Percentiles rank a stretch among this genome's conserved stretches.
phyloP scores from a whole-genome alignment of 129 eudicot genomes.

The Flaveria linearis region DNA sequence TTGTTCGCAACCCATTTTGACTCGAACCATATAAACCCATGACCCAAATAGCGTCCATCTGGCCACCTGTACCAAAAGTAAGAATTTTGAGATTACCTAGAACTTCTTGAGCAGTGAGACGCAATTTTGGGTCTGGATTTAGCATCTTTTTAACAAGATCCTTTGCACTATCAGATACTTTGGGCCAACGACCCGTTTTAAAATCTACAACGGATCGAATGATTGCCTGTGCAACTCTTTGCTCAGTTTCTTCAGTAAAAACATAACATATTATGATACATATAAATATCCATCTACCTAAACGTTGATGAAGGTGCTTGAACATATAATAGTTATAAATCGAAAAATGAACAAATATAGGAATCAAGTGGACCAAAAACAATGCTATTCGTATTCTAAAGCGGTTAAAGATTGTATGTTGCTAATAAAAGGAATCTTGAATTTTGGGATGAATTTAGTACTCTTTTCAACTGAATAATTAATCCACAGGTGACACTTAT shows the following conservation, averaged over 20 bases:
- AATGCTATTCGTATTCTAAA: neutral
- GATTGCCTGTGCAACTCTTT: constrained; percentile 37
- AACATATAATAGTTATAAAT: no score
- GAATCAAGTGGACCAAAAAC: neutral
- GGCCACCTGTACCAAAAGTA: neutral
- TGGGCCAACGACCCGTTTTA: constrained; percentile 37
- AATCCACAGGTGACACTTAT: no score
- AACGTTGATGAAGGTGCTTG: no score
- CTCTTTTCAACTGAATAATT: neutral
- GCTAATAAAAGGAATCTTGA: neutral
- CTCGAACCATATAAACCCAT: neutral
- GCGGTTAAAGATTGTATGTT: neutral
- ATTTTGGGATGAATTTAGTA: neutral
- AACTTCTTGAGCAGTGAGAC: constrained; percentile 35
- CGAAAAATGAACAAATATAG: neutral
- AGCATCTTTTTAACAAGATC: constrained; percentile 39
- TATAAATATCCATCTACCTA: no score
- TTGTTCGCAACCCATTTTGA: neutral
- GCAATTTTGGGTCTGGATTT: constrained; percentile 25
- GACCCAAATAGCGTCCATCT: neutral
- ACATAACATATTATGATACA: neutral
- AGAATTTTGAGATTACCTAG: constrained; percentile 12
- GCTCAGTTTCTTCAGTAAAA: constrained; percentile 30
- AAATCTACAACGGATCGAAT: constrained; percentile 34
- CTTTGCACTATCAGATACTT: constrained; percentile 32